These are phyloP conservation scores for Coleophoma cylindrospora DNA, from an alignment of 2,329 filamentous ascomycete species.

Conservation along the genomic window DNA sequence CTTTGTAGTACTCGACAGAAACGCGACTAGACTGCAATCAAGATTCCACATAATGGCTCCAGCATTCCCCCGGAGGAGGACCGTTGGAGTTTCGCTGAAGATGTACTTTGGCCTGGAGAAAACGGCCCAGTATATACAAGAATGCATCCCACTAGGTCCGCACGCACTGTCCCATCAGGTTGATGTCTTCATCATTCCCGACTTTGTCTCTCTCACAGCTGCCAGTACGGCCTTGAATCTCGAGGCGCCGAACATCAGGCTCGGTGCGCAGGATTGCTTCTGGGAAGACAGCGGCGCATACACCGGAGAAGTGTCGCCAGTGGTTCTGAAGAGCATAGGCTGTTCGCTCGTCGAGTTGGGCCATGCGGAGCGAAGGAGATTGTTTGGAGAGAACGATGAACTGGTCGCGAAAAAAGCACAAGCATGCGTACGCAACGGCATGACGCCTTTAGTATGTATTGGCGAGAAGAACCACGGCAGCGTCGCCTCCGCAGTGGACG, in stretches of 20 bases:
- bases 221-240: slow-evolving; percentile 42
- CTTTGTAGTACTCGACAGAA: no score
- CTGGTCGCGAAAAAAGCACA: slow-evolving; percentile 63
- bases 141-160: slow-evolving; percentile 37
- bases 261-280: slow-evolving; percentile 74
- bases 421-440: slow-evolving; percentile 61
- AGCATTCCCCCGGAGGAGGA: slow-evolving; percentile 43
- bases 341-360: slow-evolving; percentile 72
- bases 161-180: slow-evolving; percentile 41
- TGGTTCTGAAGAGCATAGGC: slow-evolving; percentile 61
- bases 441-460: slow-evolving; percentile 76
- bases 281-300: slow-evolving; percentile 67
- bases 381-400: slow-evolving; percentile 72
- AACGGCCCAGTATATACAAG: slow-evolving; percentile 54
- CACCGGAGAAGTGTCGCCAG: slow-evolving; percentile 73
- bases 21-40: no score
- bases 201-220: slow-evolving; percentile 64
- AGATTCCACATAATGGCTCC: slow-evolving; percentile 10
- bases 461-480: slow-evolving; percentile 57
- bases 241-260: slow-evolving; percentile 43
- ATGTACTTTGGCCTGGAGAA: slow-evolving; percentile 71
- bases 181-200: slow-evolving; percentile 74
- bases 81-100: slow-evolving; percentile 71
- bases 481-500: slow-evolving; percentile 54
- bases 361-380: slow-evolving; percentile 69